phyloP scores from a whole-genome alignment of 352 stramenopile species.

The Phytophthora sojae region DNA sequence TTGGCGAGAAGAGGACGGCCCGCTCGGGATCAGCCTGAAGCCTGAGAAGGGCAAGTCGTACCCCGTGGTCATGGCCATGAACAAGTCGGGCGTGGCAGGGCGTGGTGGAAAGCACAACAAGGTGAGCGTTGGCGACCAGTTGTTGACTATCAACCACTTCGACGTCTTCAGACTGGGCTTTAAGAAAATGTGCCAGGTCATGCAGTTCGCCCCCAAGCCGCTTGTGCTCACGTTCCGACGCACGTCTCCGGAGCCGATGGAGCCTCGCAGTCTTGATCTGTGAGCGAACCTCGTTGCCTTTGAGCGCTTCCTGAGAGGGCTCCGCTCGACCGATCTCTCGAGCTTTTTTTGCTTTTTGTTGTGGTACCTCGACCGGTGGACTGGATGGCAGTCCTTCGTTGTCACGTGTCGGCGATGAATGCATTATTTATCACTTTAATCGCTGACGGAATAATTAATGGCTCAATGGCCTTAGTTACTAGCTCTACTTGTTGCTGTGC shows the following conservation, averaged over 20 bases:
- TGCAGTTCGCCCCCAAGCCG: conserved; percentile 72
- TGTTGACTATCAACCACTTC: conserved; percentile 79
- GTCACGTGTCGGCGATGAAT: background rate
- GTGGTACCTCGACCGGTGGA: background rate
- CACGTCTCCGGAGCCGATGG: conserved; percentile 31
- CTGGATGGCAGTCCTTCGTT: background rate
- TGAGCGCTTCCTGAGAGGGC: too few species aligned
- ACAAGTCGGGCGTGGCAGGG: conserved; percentile 42
- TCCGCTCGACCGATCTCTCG: too few species aligned
- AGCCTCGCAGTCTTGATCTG: conserved; percentile 56
- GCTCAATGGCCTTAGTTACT: conserved; percentile 39
- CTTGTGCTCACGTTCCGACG: conserved; percentile 76
- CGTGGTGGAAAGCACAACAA: conserved; percentile 40
- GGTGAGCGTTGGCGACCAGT: conserved; percentile 53
- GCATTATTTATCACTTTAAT: conserved; percentile 28
- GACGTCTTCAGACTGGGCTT: conserved; percentile 69
- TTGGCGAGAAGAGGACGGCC: conserved; percentile 71
- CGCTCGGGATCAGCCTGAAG: conserved; percentile 66
- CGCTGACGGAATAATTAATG: conserved; percentile 36
- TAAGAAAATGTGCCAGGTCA: conserved; percentile 61
- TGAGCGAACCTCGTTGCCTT: conserved; percentile 25
- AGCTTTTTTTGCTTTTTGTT: background rate
- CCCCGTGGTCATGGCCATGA: conserved; percentile 57
- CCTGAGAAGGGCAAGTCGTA: conserved; percentile 60
- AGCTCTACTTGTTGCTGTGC: conserved; percentile 28